phyloP scores from a whole-genome alignment of 192 early-diverging fungal genomes.

The Coemansia sp. region DNA sequence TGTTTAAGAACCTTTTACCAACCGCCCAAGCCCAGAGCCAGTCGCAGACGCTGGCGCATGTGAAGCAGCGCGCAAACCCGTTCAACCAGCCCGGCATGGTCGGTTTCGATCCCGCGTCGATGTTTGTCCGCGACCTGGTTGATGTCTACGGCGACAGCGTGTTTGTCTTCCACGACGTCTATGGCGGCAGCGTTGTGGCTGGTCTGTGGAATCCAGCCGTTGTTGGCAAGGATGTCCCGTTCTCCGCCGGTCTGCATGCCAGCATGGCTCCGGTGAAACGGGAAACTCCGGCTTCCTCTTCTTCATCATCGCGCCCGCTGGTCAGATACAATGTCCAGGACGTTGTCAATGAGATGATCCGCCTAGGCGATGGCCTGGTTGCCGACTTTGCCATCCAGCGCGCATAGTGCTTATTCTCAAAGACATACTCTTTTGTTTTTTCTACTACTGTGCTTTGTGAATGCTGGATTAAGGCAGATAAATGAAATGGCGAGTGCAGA shows the following conservation, averaged over 20 bases:
- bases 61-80: conserved; percentile 34
- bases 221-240: conserved; percentile 6
- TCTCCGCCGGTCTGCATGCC: conserved; percentile 15
- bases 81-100: conserved; percentile 65
- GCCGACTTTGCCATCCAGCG: conserved; percentile 31
- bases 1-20: conserved; percentile 73
- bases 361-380: conserved; percentile 44
- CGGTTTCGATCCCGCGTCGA: conserved; percentile 73
- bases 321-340: conserved; percentile 23
- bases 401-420: neutral
- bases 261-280: conserved; percentile 17
- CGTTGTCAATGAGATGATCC: conserved; percentile 33
- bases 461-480: neutral
- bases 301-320: conserved; percentile 1
- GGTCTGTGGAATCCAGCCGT: conserved; percentile 45
- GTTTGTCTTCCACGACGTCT: conserved; percentile 45
- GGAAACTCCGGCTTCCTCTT: conserved; percentile 1
- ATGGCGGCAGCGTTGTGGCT: conserved; percentile 44
- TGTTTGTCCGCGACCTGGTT: conserved; percentile 70
- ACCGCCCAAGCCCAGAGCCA: conserved; percentile 11
- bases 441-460: neutral
- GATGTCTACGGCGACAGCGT: conserved; percentile 32
- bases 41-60: neutral
- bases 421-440: neutral
- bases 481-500: neutral